Conservation (phyloP, 129 eudicot species). For the Chrysanthemum lavandulifolium region DNA sequence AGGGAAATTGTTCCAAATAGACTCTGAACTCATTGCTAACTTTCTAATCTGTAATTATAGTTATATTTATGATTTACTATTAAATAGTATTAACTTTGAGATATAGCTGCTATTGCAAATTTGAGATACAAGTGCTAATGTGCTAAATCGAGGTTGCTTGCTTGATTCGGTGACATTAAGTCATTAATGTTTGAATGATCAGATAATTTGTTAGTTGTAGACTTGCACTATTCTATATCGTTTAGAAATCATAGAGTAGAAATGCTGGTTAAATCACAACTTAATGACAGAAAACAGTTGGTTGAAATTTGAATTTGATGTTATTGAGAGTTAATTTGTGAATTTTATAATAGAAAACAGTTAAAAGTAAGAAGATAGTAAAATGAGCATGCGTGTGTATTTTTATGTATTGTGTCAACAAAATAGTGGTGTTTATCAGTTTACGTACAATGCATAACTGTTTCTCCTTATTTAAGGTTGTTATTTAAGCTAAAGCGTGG, state of each 20-base stretch:
- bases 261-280: neutral
- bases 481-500: conserved; percentile 11
- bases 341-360: conserved; percentile 1
- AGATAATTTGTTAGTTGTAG: neutral
- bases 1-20: conserved; percentile 16
- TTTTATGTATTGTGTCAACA: too few relatives aligned
- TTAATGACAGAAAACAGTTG: neutral
- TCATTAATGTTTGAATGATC: neutral
- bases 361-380: conserved; percentile 8
- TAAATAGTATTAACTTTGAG: too few relatives aligned
- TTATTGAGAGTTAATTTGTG: neutral
- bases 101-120: neutral
- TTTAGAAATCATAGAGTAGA: neutral
- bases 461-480: conserved; percentile 11
- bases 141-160: neutral
- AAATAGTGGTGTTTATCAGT: neutral
- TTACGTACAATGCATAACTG: conserved; percentile 1
- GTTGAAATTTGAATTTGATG: neutral
- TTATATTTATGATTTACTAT: neutral
- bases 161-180: conserved; percentile 1
- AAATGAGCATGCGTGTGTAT: conserved; percentile 15
- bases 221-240: neutral
- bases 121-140: neutral
- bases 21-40: neutral
- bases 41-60: neutral